Percentiles rank a stretch among this genome's conserved stretches.
Conservation (phyloP, 2,329 filamentous ascomycete genomes). For the Ascocoryne sarcoides region DNA sequence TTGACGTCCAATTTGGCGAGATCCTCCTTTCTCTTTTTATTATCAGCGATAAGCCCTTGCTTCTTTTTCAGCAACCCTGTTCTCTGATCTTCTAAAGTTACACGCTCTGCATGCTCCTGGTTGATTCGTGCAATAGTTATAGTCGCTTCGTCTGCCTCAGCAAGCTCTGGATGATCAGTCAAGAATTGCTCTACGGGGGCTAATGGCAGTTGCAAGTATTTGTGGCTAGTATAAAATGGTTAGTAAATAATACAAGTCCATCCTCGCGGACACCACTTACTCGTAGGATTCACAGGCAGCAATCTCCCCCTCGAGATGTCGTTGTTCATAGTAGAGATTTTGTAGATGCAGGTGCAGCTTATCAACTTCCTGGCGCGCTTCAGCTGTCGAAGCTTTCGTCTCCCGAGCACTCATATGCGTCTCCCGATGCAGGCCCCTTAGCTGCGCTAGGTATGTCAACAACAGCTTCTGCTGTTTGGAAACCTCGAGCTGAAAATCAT, state of each 20-base stretch:
- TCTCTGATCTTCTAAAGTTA: constrained; percentile 76
- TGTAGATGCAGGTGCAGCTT: constrained; percentile 85
- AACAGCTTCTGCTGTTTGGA: constrained; percentile 74
- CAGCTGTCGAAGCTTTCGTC: constrained; percentile 78
- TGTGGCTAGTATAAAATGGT: constrained; percentile 55
- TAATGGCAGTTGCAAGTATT: constrained; percentile 77
- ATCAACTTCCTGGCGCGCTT: constrained; percentile 85
- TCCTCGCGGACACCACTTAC: constrained; percentile 41
- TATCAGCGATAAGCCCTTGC: constrained; percentile 61
- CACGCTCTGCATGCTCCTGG: constrained; percentile 77
- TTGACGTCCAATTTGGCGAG: constrained; percentile 85
- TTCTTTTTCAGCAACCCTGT: constrained; percentile 68
- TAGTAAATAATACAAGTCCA: constrained; percentile 7
- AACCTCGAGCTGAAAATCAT: constrained; percentile 47
- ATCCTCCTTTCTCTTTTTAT: constrained; percentile 90
- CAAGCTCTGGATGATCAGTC: constrained; percentile 63
- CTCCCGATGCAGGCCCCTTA: constrained; percentile 75
- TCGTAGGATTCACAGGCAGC: constrained; percentile 83
- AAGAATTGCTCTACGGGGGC: constrained; percentile 80
- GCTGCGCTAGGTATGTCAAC: constrained; percentile 66
- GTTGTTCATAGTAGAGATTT: constrained; percentile 93
- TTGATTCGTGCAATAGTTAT: constrained; percentile 87
- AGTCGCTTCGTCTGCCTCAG: constrained; percentile 63
- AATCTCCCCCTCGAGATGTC: constrained; percentile 85
- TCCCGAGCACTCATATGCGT: constrained; percentile 74